Percentiles rank a stretch among this genome's conserved stretches.
Conservation (phyloP, 805 yeast species). For the Suhomyces sp. region DNA sequence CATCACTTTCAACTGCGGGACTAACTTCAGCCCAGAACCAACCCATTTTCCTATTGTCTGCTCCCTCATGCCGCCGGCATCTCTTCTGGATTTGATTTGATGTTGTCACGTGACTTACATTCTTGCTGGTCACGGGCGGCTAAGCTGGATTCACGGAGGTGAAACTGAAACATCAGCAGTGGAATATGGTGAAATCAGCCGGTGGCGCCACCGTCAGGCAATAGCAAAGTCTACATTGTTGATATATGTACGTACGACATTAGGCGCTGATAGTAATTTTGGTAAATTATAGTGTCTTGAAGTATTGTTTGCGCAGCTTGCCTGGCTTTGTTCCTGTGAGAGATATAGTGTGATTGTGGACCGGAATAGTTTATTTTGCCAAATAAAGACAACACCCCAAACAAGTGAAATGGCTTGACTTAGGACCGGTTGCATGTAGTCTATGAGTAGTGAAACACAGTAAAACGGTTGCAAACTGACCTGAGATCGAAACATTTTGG, state of each 20-base stretch:
- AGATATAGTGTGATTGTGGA: neutral
- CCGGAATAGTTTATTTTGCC: neutral
- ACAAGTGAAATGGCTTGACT: neutral
- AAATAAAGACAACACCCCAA: neutral
- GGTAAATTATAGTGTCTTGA: neutral
- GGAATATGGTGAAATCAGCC: neutral
- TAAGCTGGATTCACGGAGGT: neutral
- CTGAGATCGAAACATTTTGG: neutral
- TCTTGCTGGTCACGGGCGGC: neutral
- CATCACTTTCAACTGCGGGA: conserved; percentile 2
- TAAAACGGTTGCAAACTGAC: neutral
- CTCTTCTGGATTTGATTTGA: neutral
- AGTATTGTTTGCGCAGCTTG: neutral
- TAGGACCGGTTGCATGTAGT: neutral
- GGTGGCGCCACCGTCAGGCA: neutral
- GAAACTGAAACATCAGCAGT: neutral
- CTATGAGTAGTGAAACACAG: neutral
- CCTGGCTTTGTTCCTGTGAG: neutral
- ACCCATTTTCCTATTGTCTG: conserved; percentile 53
- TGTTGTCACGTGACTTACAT: neutral
- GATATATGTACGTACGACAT: neutral
- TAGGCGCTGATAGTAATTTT: neutral
- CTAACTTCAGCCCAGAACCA: conserved; percentile 77
- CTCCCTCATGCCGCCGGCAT: neutral
- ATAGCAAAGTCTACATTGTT: neutral